Conservation (phyloP, 2,329 filamentous ascomycete species). For the Pseudocercospora macadamiae region DNA sequence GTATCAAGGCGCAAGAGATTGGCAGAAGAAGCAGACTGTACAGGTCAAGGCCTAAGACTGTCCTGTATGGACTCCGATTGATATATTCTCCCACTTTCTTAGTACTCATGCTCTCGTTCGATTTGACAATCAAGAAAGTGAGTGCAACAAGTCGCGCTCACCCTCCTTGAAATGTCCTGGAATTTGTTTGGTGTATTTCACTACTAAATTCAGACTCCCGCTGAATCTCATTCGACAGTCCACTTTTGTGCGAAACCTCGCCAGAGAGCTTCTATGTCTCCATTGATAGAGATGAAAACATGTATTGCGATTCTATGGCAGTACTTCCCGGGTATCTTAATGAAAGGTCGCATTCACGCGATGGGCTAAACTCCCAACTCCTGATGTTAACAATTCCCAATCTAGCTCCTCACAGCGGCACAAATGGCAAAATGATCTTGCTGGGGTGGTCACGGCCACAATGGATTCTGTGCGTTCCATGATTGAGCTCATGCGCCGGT, state of each 20-base stretch:
- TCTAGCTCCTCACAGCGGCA: constrained; percentile 17
- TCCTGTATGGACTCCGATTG: no score
- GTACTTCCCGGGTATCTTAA: neutral
- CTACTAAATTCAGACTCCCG: no score
- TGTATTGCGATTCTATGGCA: neutral
- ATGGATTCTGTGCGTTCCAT: constrained; percentile 45
- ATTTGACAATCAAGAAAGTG: no score
- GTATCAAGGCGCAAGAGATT: constrained; percentile 43
- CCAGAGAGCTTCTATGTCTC: no score
- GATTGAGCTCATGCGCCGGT: constrained; percentile 47
- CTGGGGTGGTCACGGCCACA: constrained; percentile 44
- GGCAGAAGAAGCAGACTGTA: constrained; percentile 19
- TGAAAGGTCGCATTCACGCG: constrained; percentile 3
- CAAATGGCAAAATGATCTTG: constrained; percentile 44
- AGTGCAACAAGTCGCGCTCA: no score
- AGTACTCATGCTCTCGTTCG: no score
- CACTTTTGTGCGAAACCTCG: no score
- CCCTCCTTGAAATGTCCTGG: no score
- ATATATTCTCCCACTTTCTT: no score
- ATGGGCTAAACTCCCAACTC: neutral
- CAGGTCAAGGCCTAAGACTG: neutral
- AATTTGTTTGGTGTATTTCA: no score
- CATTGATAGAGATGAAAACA: no score
- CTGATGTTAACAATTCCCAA: neutral
- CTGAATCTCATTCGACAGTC: no score